A percentile compares a stretch with the other conserved stretches of the same genome.
Conservation (phyloP, 495 filamentous ascomycete species). For the Tuber melanosporum region DNA sequence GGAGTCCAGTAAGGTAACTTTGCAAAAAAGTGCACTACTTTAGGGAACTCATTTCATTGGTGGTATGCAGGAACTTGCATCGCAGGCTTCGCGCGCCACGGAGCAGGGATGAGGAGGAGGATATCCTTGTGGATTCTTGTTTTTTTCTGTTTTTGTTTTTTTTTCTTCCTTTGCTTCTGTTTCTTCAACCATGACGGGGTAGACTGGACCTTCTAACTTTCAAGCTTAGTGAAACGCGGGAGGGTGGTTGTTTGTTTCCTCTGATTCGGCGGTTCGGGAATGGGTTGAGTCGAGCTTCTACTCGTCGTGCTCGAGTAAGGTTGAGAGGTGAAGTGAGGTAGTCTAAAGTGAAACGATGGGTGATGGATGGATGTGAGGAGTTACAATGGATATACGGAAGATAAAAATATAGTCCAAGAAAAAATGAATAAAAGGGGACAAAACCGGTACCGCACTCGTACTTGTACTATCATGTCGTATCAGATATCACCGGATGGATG, state of each 20-base stretch:
- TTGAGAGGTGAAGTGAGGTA: conserved; percentile 1
- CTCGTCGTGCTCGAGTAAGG: background rate
- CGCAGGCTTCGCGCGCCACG: conserved; percentile 22
- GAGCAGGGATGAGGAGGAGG: conserved; percentile 2
- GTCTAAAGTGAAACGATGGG: background rate
- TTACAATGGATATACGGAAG: background rate
- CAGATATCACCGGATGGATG: background rate
- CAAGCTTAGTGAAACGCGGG: background rate
- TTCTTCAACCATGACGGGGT: background rate
- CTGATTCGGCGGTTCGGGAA: background rate
- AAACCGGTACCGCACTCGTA: background rate
- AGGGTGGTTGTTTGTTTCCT: background rate
- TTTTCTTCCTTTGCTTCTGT: background rate
- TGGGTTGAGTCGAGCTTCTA: background rate
- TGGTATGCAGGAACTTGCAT: conserved; percentile 37
- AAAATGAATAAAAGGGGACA: background rate
- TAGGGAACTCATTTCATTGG: background rate
- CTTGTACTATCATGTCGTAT: background rate
- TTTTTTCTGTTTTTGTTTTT: background rate
- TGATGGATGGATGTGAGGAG: background rate
- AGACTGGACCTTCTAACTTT: background rate
- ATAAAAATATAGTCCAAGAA: background rate
- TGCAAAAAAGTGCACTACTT: background rate
- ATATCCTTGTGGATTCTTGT: background rate
- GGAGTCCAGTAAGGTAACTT: no score